Conservation (phyloP, 2,329 filamentous ascomycete genomes). For the Fusarium multiceps region DNA sequence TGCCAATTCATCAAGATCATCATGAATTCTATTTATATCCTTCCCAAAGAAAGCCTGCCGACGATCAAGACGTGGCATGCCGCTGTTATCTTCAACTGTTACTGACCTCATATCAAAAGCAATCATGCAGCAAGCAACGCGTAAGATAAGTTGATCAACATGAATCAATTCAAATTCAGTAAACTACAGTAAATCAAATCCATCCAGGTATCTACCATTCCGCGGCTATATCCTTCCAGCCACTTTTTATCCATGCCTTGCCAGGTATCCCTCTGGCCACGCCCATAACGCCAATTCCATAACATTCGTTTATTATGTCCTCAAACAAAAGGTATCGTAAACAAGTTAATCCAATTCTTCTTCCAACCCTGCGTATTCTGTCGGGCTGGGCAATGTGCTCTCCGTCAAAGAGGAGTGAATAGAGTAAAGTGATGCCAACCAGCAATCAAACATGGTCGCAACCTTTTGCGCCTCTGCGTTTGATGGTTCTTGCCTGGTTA, state of each 20-base stretch:
- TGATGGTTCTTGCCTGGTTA: slow-evolving; percentile 51
- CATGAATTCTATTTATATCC: slow-evolving; percentile 28
- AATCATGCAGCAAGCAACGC: neutral
- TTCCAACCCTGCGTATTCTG: slow-evolving; percentile 47
- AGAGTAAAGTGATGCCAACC: slow-evolving; percentile 61
- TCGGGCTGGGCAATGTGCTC: slow-evolving; percentile 42
- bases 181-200: slow-evolving; percentile 12
- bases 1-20: slow-evolving; percentile 8
- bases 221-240: slow-evolving; percentile 29
- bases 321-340: slow-evolving; percentile 14
- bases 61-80: slow-evolving; percentile 21
- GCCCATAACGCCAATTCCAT: slow-evolving; percentile 32
- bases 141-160: slow-evolving; percentile 2
- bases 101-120: neutral
- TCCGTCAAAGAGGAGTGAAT: slow-evolving; percentile 55
- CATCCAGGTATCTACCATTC: slow-evolving; percentile 29
- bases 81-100: neutral
- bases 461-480: slow-evolving; percentile 49
- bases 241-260: slow-evolving; percentile 21
- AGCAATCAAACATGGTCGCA: slow-evolving; percentile 59
- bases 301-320: slow-evolving; percentile 13
- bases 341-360: slow-evolving; percentile 40
- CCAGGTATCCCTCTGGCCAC: slow-evolving; percentile 26
- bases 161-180: neutral
- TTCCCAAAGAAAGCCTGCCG: neutral